Percentiles rank a stretch among this genome's conserved stretches.
These are phyloP conservation scores for Blastomyces silverae DNA, from an alignment of 2,329 filamentous ascomycete species.

Conservation along the genomic window DNA sequence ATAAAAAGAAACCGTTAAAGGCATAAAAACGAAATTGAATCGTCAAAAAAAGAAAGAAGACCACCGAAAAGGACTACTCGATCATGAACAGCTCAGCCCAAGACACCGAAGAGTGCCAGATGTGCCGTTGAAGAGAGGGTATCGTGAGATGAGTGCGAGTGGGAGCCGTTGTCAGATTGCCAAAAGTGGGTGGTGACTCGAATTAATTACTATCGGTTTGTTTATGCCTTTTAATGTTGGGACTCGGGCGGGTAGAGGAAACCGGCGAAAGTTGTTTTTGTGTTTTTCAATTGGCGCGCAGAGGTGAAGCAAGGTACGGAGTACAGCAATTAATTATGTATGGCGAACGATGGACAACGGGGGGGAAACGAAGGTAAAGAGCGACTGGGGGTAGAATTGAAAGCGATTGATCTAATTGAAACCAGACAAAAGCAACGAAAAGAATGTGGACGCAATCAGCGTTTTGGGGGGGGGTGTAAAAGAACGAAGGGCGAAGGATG, in stretches of 20 bases:
- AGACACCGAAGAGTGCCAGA: background rate
- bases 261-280: background rate
- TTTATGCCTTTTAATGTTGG: background rate
- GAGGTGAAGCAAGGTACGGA: background rate
- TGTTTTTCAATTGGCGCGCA: background rate
- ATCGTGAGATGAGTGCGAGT: background rate
- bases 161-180: background rate
- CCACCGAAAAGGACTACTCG: slow-evolving; percentile 2
- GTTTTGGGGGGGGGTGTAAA: background rate
- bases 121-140: background rate
- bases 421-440: slow-evolving; percentile 12
- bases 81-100: background rate
- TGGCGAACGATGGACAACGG: background rate
- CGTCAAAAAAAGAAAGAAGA: background rate
- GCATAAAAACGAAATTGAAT: slow-evolving; percentile 2
- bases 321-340: background rate
- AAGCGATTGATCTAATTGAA: slow-evolving; percentile 15
- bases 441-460: slow-evolving; percentile 11
- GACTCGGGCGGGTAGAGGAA: background rate
- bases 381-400: slow-evolving; percentile 6
- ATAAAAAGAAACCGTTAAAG: background rate
- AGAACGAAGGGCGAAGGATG: slow-evolving; percentile 7
- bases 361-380: background rate
- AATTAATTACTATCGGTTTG: slow-evolving; percentile 1
- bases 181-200: background rate